These are phyloP conservation scores for Jacaranda mimosifolia DNA, from an alignment of 257 asterid genomes.

Conservation along the genomic window DNA sequence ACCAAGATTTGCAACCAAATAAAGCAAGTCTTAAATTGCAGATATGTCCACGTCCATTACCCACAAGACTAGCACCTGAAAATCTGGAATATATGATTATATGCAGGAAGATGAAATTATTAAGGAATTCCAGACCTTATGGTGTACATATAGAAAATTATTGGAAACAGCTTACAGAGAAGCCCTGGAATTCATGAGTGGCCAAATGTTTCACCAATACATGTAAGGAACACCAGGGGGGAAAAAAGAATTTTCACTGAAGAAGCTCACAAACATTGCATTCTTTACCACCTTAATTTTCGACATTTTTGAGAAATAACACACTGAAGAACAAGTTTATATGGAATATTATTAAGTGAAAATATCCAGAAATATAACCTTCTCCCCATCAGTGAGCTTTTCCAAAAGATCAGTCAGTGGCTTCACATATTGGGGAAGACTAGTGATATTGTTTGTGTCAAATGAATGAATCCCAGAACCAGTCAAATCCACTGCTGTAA, in stretches of 20 bases:
- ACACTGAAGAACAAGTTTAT: not conserved
- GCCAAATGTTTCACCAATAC: too few species aligned
- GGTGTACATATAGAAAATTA: too few species aligned
- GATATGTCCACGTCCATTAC: not conserved
- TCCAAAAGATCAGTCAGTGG: conserved; percentile 82
- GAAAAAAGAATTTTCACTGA: not conserved
- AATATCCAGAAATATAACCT: conserved; percentile 59
- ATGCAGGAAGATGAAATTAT: not conserved
- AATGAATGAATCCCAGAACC: conserved; percentile 96
- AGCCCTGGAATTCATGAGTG: too few species aligned
- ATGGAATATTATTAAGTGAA: not conserved
- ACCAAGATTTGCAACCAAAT: not conserved
- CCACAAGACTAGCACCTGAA: conserved; percentile 6
- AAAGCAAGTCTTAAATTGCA: not conserved
- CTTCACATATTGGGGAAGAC: conserved; percentile 86
- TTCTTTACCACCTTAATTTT: not conserved
- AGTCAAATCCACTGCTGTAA: conserved; percentile 93
- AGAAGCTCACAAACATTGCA: conserved; percentile 8
- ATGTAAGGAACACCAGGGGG: too few species aligned
- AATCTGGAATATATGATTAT: not conserved
- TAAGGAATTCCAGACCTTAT: not conserved
- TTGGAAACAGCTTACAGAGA: too few species aligned
- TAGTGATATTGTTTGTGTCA: conserved; percentile 79
- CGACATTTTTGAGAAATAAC: not conserved
- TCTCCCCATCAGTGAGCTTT: conserved; percentile 76